phyloP scores from a whole-genome alignment of 2,329 filamentous ascomycete species.

The Sclerotinia subarctica region DNA sequence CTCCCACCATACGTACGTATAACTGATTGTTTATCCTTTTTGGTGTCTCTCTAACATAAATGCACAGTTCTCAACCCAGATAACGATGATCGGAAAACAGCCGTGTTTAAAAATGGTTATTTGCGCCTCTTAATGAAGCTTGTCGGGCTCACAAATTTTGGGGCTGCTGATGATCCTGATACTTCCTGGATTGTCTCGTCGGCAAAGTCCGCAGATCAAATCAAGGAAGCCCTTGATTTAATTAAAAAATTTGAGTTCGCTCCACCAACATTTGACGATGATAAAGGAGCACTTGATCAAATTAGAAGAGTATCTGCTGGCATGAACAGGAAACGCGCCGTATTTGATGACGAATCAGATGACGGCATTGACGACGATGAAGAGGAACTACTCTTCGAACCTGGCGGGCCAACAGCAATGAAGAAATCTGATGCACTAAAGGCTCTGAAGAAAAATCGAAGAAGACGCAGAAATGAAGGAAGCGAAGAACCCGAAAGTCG shows the following conservation, averaged over 20 bases:
- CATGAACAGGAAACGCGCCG: constrained; percentile 52
- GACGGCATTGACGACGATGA: constrained; percentile 53
- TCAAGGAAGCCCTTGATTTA: constrained; percentile 66
- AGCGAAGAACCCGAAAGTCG: constrained; percentile 45
- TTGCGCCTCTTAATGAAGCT: constrained; percentile 80
- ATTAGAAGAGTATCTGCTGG: constrained; percentile 64
- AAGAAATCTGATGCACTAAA: constrained; percentile 53
- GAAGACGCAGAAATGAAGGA: constrained; percentile 39
- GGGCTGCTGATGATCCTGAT: constrained; percentile 63
- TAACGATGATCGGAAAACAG: constrained; percentile 62
- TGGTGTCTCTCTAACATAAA: constrained; percentile 26
- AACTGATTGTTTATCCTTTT: not conserved
- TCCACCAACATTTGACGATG: constrained; percentile 74
- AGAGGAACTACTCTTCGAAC: constrained; percentile 62
- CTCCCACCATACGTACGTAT: constrained; percentile 54
- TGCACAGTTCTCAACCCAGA: constrained; percentile 46
- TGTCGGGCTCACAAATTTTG: constrained; percentile 62
- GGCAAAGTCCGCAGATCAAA: constrained; percentile 57
- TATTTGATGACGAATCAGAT: constrained; percentile 70
- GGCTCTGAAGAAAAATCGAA: constrained; percentile 58
- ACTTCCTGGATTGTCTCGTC: constrained; percentile 76
- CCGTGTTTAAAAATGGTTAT: constrained; percentile 86
- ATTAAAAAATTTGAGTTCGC: constrained; percentile 77
- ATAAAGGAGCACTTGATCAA: constrained; percentile 65
- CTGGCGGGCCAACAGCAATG: constrained; percentile 60